Evolutionary conservation across 345 rosid genomes (phyloP).

Genomic region (Reutealis trisperma): DNA sequence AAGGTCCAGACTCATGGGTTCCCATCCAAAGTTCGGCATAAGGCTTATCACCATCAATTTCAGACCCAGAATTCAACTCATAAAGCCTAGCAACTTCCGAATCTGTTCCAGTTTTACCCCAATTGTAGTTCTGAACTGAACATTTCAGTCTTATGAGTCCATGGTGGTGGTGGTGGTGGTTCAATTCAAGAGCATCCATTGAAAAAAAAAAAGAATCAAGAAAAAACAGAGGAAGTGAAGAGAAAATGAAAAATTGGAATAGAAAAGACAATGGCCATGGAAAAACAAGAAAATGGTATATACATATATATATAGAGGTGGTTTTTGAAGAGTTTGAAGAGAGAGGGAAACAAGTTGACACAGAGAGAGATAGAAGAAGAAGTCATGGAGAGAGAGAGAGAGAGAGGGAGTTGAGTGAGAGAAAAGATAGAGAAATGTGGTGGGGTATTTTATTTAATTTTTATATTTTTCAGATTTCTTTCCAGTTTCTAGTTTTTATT

Average conservation of each 20-base stretch:
- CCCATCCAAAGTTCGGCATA: constrained; percentile 90
- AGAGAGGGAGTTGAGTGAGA: constrained; percentile 2
- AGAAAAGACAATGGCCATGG: not conserved
- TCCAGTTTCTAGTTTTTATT: not conserved
- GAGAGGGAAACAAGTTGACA: constrained; percentile 36
- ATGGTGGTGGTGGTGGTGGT: not conserved
- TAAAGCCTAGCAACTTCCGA: constrained; percentile 67
- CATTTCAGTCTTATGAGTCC: constrained; percentile 53
- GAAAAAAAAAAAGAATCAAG: not conserved
- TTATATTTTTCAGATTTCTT: not conserved
- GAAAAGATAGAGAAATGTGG: constrained; percentile 2
- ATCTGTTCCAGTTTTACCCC: constrained; percentile 77
- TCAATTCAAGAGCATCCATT: constrained; percentile 25
- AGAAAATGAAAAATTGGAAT: no score
- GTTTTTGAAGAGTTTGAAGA: constrained; percentile 40
- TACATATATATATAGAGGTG: not conserved
- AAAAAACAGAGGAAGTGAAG: not conserved
- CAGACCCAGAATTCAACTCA: constrained; percentile 54
- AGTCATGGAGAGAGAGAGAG: no score
- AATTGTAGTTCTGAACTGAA: constrained; percentile 78
- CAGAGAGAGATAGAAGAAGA: not conserved
- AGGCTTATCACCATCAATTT: constrained; percentile 45
- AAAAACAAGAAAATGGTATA: not conserved
- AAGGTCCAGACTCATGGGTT: constrained; percentile 88
- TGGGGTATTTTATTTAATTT: constrained; percentile 20